Conservation (phyloP, 2,329 filamentous ascomycete species). For the Diaporthe australafricana region DNA sequence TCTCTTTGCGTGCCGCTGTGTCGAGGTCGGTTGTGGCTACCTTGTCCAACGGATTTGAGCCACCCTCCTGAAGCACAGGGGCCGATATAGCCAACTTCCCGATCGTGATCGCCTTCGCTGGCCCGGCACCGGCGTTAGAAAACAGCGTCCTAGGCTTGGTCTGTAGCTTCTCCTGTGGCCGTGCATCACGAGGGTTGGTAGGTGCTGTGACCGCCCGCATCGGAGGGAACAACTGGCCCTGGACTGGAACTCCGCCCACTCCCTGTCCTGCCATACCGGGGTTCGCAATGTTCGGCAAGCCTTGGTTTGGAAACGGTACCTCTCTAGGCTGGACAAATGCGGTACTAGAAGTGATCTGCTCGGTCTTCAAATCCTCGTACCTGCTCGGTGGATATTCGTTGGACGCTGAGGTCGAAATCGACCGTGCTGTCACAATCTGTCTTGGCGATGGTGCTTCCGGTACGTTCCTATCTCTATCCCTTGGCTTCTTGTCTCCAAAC, state of each 20-base stretch:
- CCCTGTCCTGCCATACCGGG: conserved; percentile 50
- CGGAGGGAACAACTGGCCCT: conserved; percentile 56
- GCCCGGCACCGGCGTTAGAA: conserved; percentile 19
- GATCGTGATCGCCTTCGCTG: conserved; percentile 40
- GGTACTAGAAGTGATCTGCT: conserved; percentile 51
- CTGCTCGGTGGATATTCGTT: conserved; percentile 56
- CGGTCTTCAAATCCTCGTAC: conserved; percentile 61
- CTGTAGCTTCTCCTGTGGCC: conserved; percentile 41
- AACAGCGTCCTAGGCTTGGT: conserved; percentile 36
- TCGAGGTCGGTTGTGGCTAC: conserved; percentile 63
- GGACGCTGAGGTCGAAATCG: conserved; percentile 56
- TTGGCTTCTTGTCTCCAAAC: conserved; percentile 44
- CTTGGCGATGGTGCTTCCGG: conserved; percentile 55
- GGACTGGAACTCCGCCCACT: conserved; percentile 52
- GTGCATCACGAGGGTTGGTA: conserved; percentile 37
- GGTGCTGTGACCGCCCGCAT: conserved; percentile 47
- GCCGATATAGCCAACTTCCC: conserved; percentile 61
- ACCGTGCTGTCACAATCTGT: conserved; percentile 50
- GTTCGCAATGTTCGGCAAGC: conserved; percentile 52
- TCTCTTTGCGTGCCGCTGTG: conserved; percentile 60
- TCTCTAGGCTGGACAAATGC: conserved; percentile 51
- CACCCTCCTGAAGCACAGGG: conserved; percentile 57
- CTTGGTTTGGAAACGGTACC: conserved; percentile 41
- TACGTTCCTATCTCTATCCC: conserved; percentile 44
- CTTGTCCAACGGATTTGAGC: conserved; percentile 55